Evolutionary conservation across 495 filamentous ascomycete species (phyloP), one percentile per base, ranked within the genome.

Genomic region (Penicillium paxilli): DNA sequence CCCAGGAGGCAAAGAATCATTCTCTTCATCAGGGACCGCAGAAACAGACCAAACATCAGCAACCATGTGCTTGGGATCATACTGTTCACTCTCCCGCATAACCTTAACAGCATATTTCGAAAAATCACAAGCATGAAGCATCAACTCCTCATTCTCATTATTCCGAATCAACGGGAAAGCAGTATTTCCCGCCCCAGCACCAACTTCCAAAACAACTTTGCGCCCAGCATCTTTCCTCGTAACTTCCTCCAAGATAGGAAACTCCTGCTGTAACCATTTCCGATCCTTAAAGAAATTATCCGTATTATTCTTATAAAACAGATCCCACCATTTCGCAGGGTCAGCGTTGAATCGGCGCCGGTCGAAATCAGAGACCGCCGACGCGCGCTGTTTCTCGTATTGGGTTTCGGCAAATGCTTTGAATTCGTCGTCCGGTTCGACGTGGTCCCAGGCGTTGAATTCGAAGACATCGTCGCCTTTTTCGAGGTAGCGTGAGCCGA

Each of bases 401-500:
- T 98, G 94, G 51, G 81, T 68, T 64, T 89, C 81, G 38, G 91
- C 87, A 68, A 91, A 93, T 47, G 86, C 83, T 58, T 84, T 84
- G 79, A 95, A 97, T 22, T 85, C 75, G 49, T 88, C 82, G 66
- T 96, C 91, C 55, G 91, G 87, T 62, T 76, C 85, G 63, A 98
- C 94, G 65, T 98, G 92, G 71, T 98, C 94, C 94, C 94, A 98
- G 33, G 94, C 94, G 69, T 98, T 98, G 84, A 92, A 93, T 64
- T 92, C 87, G 74, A 88, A 98, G 58, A 95, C 86, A 63, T 97
- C 81, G 72, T 95, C 90, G 59, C 84, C 81, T 62, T 91, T 74
- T 56, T 87, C 83, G 33, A 98, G 85, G 59, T 81, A 86, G 42
- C 94, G 91, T 10, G 90, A 92, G 49, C 94, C 94, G 70, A 98